A percentile compares a stretch with the other conserved stretches of the same genome.
Conservation (phyloP, 192 early-diverging fungal genomes). For the Coemansia sp. region DNA sequence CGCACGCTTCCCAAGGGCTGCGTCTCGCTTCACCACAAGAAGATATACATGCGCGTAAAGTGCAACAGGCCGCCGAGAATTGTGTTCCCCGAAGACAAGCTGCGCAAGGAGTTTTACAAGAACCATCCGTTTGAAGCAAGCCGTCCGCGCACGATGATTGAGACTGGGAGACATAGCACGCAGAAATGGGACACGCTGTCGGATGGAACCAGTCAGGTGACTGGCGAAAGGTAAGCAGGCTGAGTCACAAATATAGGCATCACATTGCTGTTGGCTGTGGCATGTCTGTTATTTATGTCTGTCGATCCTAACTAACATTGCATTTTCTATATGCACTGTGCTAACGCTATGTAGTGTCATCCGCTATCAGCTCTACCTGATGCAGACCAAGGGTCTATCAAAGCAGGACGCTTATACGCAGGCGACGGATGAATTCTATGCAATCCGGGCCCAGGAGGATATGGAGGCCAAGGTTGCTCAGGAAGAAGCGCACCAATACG, state of each 20-base stretch:
- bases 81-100: slow-evolving; percentile 83
- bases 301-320: not conserved
- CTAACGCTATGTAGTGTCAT: slow-evolving; percentile 61
- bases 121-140: slow-evolving; percentile 91
- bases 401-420: slow-evolving; percentile 78
- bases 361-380: slow-evolving; percentile 79
- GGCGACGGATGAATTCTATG: slow-evolving; percentile 80
- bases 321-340: not conserved
- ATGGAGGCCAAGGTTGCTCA: slow-evolving; percentile 63
- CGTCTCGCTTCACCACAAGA: slow-evolving; percentile 46
- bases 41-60: slow-evolving; percentile 61
- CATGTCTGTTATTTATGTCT: not conserved
- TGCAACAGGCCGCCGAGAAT: slow-evolving; percentile 69
- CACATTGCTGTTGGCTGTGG: not conserved
- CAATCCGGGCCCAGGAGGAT: slow-evolving; percentile 76
- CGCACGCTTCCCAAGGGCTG: slow-evolving; percentile 39
- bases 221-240: slow-evolving; percentile 80
- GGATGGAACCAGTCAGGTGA: slow-evolving; percentile 56
- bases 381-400: slow-evolving; percentile 60
- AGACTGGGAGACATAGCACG: slow-evolving; percentile 57
- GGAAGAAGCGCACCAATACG: slow-evolving; percentile 56
- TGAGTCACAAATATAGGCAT: not conserved
- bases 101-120: slow-evolving; percentile 83
- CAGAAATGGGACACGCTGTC: slow-evolving; percentile 60
- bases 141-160: slow-evolving; percentile 70